These are phyloP conservation scores for Aspergillus sp. DNA, from an alignment of 2,329 filamentous ascomycete genomes.

Conservation along the genomic window DNA sequence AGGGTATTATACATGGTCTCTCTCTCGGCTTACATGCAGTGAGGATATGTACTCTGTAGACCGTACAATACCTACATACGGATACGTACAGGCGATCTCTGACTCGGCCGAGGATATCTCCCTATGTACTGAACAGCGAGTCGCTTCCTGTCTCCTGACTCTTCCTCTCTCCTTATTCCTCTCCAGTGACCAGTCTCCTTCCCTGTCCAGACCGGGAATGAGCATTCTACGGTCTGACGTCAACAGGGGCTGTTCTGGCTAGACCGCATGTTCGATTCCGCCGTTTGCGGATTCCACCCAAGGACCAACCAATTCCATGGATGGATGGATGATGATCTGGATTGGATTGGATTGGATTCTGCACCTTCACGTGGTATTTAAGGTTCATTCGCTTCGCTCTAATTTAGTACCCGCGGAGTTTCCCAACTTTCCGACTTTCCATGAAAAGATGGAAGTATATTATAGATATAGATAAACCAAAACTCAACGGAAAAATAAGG, in stretches of 20 bases:
- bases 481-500: background rate
- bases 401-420: background rate
- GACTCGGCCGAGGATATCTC: too few species aligned
- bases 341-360: background rate
- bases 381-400: background rate
- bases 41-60: too few species aligned
- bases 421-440: background rate
- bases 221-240: background rate
- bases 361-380: background rate
- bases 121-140: too few species aligned
- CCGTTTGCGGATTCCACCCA: background rate
- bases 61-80: too few species aligned
- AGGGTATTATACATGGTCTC: too few species aligned
- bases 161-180: too few species aligned
- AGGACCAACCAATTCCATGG: too few species aligned
- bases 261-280: background rate
- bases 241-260: background rate
- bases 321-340: too few species aligned
- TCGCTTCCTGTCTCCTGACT: too few species aligned
- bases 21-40: too few species aligned
- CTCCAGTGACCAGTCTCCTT: background rate
- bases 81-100: too few species aligned
- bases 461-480: background rate
- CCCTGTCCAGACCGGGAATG: background rate
- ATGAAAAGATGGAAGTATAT: background rate